These are phyloP conservation scores for Kluyveromyces dobzhanskii DNA, from an alignment of 805 yeast genomes.

Conservation along the genomic window DNA sequence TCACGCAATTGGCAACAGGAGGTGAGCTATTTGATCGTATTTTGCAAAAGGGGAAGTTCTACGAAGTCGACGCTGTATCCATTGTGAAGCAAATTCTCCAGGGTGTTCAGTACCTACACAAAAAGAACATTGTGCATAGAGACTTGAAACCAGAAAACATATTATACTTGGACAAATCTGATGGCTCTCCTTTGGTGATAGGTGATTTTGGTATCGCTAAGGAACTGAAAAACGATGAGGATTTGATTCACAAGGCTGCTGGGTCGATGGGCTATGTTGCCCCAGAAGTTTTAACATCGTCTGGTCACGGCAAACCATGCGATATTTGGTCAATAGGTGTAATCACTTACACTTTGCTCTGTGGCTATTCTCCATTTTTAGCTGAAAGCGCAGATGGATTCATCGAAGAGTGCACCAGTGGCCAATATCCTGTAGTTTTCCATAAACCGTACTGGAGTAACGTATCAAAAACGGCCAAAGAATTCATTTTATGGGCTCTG, in stretches of 20 bases:
- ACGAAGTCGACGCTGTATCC: conserved; percentile 79
- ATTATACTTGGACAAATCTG: conserved; percentile 51
- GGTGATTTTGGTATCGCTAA: conserved; percentile 98
- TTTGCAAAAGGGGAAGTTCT: conserved; percentile 69
- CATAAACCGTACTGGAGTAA: conserved; percentile 82
- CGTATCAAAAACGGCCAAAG: conserved; percentile 72
- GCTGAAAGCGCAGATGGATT: conserved; percentile 79
- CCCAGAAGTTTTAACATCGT: conserved; percentile 76
- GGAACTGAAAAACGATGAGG: conserved; percentile 49
- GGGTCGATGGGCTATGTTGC: conserved; percentile 97
- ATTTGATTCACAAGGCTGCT: conserved; percentile 61
- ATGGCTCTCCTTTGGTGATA: conserved; percentile 65
- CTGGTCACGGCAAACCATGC: conserved; percentile 92
- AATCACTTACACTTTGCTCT: conserved; percentile 78
- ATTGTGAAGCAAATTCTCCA: conserved; percentile 66
- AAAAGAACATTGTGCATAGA: conserved; percentile 75
- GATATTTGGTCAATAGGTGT: conserved; percentile 96
- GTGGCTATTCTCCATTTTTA: conserved; percentile 89
- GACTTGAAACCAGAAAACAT: conserved; percentile 94
- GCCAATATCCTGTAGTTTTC: conserved; percentile 70
- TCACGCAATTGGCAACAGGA: conserved; percentile 90
- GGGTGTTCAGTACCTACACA: conserved; percentile 75
- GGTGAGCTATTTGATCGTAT: conserved; percentile 93
- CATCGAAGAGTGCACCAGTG: conserved; percentile 63
- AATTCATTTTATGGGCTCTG: conserved; percentile 64